Base-by-base conservation (phyloP, 2,329 filamentous ascomycete genomes). In the Verticillium klebahnii region DNA sequence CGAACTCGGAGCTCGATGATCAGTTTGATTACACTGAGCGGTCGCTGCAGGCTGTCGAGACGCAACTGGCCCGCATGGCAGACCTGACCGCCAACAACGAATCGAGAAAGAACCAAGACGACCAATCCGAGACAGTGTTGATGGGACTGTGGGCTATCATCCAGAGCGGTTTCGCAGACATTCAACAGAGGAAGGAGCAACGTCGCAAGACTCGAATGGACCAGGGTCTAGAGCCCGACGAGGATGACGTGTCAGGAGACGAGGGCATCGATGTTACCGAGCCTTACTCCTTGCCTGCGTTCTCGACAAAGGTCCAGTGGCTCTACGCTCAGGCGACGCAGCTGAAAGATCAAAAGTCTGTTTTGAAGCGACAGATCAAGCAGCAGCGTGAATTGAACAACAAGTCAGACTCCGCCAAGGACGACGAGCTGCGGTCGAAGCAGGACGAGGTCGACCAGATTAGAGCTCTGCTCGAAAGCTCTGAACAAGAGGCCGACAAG, bases 321-420 rank as follows among this genome's bases (percentile, higher is more conserved):
- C 79, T 97, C 5, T 92, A 93, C 71, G 82, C 83, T 50, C 90
- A 92, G 62, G 85, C 92, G n/a, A 89, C 88, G 19, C 85, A 85
- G 23, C 80, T 97, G 39, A 89, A 91, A 64, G 91, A 97, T 68
- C 93, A 98, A 72, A 96, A 97, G 72, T 86, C 87, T 57, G 93
- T 97, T 25, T 82, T 98, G 9, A 90, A 94, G 70, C 87, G 93
- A 54, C 93, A 98, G 73, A 94, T 97, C 70, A 94, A 96, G 77
- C 93, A 98, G 73, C 94, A 98, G 76, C 90, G 93, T 62, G 92
- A 96, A 71, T 84, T 97, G 62, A 96, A 96, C 76, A 93, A 84
- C 78, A 93, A 93, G 71, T 93, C 92, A 1, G 92, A 96, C 67
- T 81, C 85, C 23, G 83, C 88, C 64, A 86, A 88, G 69, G 88